These are phyloP conservation scores for Penicillium palitans DNA, from an alignment of 2,329 filamentous ascomycete genomes.

Conservation along the genomic window DNA sequence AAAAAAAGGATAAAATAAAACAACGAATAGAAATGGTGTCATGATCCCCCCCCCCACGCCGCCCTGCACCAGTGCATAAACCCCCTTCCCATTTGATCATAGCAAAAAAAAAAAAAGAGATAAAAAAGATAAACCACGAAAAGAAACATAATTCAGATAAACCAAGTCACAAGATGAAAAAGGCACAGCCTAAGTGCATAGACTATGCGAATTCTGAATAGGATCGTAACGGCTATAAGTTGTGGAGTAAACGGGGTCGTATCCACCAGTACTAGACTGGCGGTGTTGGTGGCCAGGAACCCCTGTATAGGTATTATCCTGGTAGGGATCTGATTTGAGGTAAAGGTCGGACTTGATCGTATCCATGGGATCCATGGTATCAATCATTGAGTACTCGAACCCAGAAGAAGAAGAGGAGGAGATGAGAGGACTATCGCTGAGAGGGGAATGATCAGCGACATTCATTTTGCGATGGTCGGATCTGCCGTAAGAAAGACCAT, in stretches of 20 bases:
- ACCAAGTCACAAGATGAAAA: background rate
- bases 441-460: constrained; percentile 38
- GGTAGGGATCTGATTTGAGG: constrained; percentile 36
- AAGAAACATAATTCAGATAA: constrained; percentile 4
- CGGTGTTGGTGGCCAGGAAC: constrained; percentile 27
- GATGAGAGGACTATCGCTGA: constrained; percentile 42
- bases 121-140: constrained; percentile 9
- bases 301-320: constrained; percentile 31
- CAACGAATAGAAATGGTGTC: constrained; percentile 3
- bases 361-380: constrained; percentile 43
- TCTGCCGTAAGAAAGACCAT: constrained; percentile 34
- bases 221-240: constrained; percentile 38
- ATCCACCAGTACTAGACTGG: constrained; percentile 30
- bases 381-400: constrained; percentile 41
- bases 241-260: constrained; percentile 33
- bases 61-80: constrained; percentile 41
- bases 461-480: constrained; percentile 40
- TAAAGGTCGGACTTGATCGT: constrained; percentile 33
- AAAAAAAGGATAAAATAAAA: background rate
- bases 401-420: constrained; percentile 43
- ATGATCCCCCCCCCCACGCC: constrained; percentile 35
- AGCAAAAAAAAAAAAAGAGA: constrained; percentile 11
- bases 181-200: constrained; percentile 33
- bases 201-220: constrained; percentile 35
- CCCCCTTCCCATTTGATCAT: constrained; percentile 24